Evolutionary conservation across 2,329 filamentous ascomycete species (phyloP), one percentile per base, ranked within the genome.

Genomic region (Exophiala viscosa): DNA sequence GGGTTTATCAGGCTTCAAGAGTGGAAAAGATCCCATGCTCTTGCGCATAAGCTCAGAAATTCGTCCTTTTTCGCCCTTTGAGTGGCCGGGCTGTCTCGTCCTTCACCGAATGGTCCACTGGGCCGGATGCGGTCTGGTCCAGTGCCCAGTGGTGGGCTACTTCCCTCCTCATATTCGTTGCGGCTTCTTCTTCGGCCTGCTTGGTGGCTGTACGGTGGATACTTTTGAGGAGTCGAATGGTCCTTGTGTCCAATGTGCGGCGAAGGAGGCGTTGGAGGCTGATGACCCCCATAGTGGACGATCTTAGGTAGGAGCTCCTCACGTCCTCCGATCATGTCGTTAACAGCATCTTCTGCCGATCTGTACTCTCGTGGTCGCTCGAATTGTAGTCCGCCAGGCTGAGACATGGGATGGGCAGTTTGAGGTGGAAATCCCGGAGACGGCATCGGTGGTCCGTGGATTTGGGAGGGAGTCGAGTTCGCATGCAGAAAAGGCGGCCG

Each of bases 1-100:
- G 14, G 18, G 28, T 32, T 17, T 31, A 13, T 15, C 33, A 7
- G 32, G 15, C 11, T 23, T 82, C 74, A 96, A 57, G 90, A 96
- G 75, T 97, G 93, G 72, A 97, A 96, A 23, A 99, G 73, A 73
- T 99, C 93, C 93, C 93, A 99, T 7, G 93, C 93, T 65, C 89
- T 80, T 62, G 89, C 84, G 68, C 92, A 96, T 45, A 97, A 75
- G 50, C 81, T 77, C 59, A 99, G 76, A 66, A 99, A 99, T 69
- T 96, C 90, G 39, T 96, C 90, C 67, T 90, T 90, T 82, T 97
- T 97, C 66, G 82, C 85, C 63, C 83, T 80, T 68, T 89, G 86
- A 5, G 85, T 89, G 63, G 93, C 90, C 6, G 88, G 90, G 60
- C 84, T 91, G 66, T 93, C 90, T 56, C 88, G 79, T 34, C 88